Conservation (phyloP, 1,284 basidiomycete genomes). For the Sphagnurus paluster region DNA sequence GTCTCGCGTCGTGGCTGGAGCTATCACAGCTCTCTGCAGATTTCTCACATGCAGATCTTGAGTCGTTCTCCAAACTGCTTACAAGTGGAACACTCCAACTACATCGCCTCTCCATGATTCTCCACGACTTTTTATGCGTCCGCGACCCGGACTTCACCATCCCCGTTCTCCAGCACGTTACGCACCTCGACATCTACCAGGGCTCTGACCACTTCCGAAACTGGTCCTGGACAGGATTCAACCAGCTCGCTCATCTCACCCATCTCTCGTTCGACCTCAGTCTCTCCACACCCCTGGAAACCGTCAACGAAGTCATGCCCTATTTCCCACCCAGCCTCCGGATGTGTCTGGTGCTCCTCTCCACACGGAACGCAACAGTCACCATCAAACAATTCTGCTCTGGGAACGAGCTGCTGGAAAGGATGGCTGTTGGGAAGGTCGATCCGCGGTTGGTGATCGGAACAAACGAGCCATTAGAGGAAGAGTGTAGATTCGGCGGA, state of each 20-base stretch:
- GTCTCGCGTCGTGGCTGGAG: constrained; percentile 16
- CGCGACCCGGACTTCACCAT: constrained; percentile 18
- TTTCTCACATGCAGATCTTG: constrained; percentile 12
- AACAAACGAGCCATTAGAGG: constrained; percentile 10
- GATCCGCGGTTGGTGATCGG: constrained; percentile 16
- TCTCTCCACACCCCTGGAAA: constrained; percentile 15
- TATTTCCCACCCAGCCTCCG: constrained; percentile 13
- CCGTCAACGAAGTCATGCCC: constrained; percentile 12
- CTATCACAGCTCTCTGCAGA: constrained; percentile 9
- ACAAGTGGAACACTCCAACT: constrained; percentile 11
- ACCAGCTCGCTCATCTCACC: constrained; percentile 14
- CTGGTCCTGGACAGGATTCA: constrained; percentile 20
- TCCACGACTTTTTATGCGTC: constrained; percentile 16
- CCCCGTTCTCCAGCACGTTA: constrained; percentile 16
- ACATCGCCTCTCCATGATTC: constrained; percentile 17
- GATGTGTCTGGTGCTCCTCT: constrained; percentile 17
- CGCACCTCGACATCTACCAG: constrained; percentile 20
- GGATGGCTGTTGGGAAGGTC: constrained; percentile 13
- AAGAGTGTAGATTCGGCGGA: constrained; percentile 6
- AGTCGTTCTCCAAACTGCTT: constrained; percentile 17
- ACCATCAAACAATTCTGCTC: constrained; percentile 11
- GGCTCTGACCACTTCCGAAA: constrained; percentile 16
- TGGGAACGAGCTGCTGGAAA: constrained; percentile 12
- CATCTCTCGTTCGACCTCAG: constrained; percentile 19
- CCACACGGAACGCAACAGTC: constrained; percentile 7